Percentiles rank a stretch among this genome's conserved stretches.
Evolutionary conservation across 2,329 filamentous ascomycete genomes (phyloP).

Genomic region (Neofusicoccum sp.): DNA sequence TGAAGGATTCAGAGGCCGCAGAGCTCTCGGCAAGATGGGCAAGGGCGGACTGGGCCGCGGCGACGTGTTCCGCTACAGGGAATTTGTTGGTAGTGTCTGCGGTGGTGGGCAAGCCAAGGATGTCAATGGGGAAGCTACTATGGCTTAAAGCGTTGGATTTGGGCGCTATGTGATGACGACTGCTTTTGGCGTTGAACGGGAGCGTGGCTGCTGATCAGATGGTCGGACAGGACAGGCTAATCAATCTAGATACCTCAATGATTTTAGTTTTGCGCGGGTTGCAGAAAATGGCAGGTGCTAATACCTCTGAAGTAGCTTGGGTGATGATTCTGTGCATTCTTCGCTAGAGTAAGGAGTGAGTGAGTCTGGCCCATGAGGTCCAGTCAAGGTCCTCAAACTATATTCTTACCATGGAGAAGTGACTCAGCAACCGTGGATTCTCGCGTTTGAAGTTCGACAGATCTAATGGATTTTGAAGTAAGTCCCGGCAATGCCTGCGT

Average conservation of each 20-base stretch:
- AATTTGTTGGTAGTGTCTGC: slow-evolving; percentile 68
- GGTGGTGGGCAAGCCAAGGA: slow-evolving; percentile 16
- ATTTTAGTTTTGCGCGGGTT: not conserved
- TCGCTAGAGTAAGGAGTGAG: too few relatives aligned
- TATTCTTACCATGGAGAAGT: too few relatives aligned
- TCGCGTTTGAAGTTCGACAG: too few relatives aligned
- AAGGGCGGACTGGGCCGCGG: slow-evolving; percentile 59
- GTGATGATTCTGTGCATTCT: too few relatives aligned
- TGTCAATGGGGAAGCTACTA: slow-evolving; percentile 4
- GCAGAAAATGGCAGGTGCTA: not conserved
- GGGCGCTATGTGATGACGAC: not conserved
- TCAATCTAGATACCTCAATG: not conserved
- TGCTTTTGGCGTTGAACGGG: slow-evolving; percentile 2
- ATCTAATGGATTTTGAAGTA: too few relatives aligned
- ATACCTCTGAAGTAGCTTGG: too few relatives aligned
- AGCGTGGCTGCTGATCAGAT: not conserved
- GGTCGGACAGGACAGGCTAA: not conserved
- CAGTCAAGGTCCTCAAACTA: too few relatives aligned
- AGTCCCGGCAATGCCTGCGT: too few relatives aligned
- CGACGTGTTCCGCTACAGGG: slow-evolving; percentile 91
- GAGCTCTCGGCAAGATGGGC: slow-evolving; percentile 72
- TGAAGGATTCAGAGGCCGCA: slow-evolving; percentile 78
- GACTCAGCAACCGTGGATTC: too few relatives aligned
- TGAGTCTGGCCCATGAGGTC: too few relatives aligned
- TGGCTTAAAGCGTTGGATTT: not conserved